Evolutionary conservation across 768 basidiomycete genomes (phyloP).

Genomic region (Trametes cinnabarina): DNA sequence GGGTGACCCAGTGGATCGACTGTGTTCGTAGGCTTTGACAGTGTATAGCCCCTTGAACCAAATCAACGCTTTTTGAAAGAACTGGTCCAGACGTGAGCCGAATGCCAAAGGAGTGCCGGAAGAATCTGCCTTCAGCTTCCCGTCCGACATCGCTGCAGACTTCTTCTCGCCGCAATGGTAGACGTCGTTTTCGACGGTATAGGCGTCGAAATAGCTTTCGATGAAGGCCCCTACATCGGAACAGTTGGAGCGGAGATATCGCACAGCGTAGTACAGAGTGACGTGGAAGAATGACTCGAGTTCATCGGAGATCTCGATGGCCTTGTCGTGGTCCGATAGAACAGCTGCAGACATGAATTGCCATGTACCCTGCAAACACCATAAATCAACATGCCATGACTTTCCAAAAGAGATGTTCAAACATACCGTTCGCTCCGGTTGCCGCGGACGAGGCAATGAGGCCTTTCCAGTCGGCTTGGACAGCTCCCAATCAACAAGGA

Average conservation of each 20-base stretch:
- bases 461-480: background rate
- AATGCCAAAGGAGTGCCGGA: background rate
- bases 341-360: slow-evolving; percentile 17
- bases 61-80: background rate
- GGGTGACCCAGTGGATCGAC: too few relatives aligned
- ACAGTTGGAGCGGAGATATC: background rate
- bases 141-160: background rate
- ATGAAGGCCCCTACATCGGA: background rate
- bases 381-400: background rate
- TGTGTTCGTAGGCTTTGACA: background rate
- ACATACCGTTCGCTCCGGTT: background rate
- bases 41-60: slow-evolving; percentile 2
- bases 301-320: slow-evolving; percentile 16
- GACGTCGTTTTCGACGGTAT: background rate
- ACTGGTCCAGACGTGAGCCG: background rate
- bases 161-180: background rate
- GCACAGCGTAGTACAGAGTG: background rate
- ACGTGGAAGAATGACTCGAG: slow-evolving; percentile 23
- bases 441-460: background rate
- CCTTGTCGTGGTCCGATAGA: slow-evolving; percentile 8
- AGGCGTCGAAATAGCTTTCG: background rate
- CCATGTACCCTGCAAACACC: slow-evolving; percentile 19
- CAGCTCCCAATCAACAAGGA: slow-evolving; percentile 8
- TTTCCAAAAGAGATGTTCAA: too few relatives aligned
- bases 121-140: background rate